Evolutionary conservation across 345 rosid genomes (phyloP).

Genomic region (Turritis glabra): DNA sequence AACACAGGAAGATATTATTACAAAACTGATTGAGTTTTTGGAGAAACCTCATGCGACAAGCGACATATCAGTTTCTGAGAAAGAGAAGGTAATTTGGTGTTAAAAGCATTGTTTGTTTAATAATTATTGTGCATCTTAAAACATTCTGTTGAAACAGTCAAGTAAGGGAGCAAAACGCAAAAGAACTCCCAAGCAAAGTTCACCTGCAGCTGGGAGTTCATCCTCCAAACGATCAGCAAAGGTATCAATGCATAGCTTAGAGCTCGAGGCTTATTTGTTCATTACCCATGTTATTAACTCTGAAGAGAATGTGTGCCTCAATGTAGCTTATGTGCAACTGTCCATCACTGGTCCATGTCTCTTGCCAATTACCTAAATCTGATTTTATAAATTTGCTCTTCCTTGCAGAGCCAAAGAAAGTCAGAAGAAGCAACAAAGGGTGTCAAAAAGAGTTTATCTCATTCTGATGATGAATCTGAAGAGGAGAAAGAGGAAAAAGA

Average conservation of each 20-base stretch:
- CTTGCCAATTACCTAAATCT: conserved; percentile 5
- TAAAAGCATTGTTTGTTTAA: not conserved
- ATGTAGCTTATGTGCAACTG: conserved; percentile 1
- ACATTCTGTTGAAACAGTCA: conserved; percentile 44
- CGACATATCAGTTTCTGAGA: conserved; percentile 60
- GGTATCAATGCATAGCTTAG: conserved; percentile 27
- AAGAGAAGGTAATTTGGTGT: conserved; percentile 56
- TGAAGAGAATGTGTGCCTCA: not conserved
- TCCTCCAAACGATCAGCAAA: conserved; percentile 37
- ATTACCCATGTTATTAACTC: not conserved
- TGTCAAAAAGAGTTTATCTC: conserved; percentile 42
- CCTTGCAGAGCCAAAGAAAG: conserved; percentile 59
- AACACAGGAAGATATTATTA: conserved; percentile 72
- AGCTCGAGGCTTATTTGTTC: not conserved
- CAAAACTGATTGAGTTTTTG: conserved; percentile 73
- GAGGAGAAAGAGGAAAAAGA: conserved; percentile 39
- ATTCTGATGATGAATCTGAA: conserved; percentile 62
- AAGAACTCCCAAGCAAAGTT: conserved; percentile 53
- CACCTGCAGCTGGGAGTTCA: conserved; percentile 41
- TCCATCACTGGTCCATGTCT: not conserved
- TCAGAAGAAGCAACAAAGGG: conserved; percentile 47
- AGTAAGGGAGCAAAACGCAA: conserved; percentile 73
- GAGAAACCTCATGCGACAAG: conserved; percentile 76
- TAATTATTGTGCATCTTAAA: conserved; percentile 7
- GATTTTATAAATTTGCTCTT: not conserved